Percentiles rank a stretch among this genome's conserved stretches.
phyloP scores from a whole-genome alignment of 1,284 basidiomycete species.

The Lentinula novae-zelandiae region DNA sequence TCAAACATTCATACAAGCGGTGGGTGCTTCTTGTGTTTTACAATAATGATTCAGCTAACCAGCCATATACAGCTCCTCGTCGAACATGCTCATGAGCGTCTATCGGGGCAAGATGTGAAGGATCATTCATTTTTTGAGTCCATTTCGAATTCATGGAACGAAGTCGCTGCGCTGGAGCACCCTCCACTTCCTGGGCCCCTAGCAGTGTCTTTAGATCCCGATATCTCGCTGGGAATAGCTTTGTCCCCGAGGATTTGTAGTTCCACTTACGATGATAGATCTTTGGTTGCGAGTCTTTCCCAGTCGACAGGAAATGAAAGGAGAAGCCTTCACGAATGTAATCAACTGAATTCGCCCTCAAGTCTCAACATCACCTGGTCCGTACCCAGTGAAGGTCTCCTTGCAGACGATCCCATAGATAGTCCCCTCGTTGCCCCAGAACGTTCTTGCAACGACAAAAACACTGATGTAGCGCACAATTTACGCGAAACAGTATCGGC shows the following conservation, averaged over 20 bases:
- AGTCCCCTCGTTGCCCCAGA: background rate
- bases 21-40: conserved; percentile 7
- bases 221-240: conserved; percentile 14
- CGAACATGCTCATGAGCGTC: conserved; percentile 22
- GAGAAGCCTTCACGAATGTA: background rate
- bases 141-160: conserved; percentile 25
- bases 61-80: conserved; percentile 24
- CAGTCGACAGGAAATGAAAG: background rate
- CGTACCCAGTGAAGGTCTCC: background rate
- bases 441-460: background rate
- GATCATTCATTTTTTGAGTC: conserved; percentile 26
- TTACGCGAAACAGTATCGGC: background rate
- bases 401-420: background rate
- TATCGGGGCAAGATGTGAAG: conserved; percentile 24
- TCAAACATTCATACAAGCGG: conserved; percentile 20
- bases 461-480: background rate
- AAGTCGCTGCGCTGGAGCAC: conserved; percentile 26
- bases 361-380: conserved; percentile 4
- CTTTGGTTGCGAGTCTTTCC: background rate
- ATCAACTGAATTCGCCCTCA: background rate
- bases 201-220: conserved; percentile 16
- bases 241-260: background rate
- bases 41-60: background rate
- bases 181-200: conserved; percentile 27
- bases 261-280: background rate